Evolutionary conservation across 2,329 filamentous ascomycete genomes (phyloP), one percentile per base, ranked within the genome.

Genomic region (Tolypocladium guangdongense): DNA sequence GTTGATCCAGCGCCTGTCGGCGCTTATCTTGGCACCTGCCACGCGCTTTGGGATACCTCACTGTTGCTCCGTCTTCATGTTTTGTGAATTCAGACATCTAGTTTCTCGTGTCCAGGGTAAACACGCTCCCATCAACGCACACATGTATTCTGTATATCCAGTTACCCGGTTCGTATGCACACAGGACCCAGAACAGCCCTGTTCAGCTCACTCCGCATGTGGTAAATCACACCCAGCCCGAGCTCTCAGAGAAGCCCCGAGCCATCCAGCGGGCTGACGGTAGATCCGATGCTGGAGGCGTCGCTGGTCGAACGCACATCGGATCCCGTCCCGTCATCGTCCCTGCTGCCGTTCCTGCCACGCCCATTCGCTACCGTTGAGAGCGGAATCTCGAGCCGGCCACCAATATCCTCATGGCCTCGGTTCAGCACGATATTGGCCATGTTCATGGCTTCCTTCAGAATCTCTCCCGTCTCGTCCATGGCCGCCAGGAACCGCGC

Each of bases 401-500:
- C 61, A 22, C 61, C 64, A 35, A 64, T 59, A 16, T 59, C 56
- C 20, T 66, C 63, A 7, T 57, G 56, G 22, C 68, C 67, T 48
- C 68, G 66, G 51, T 65, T 69, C 24, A 63, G 50, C 10, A 55
- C 55, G 38, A 71, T 66, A 49, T 81, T 78, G 7, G 83, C 79
- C 68, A 82, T 74, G 59, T 82, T 79, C 68, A 95, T 77, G 2
- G 87, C 87, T 61, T 86, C 81, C 52, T 81, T 76, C 49, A 99
- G 75, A 46, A 88, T 92, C 59, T 86, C 83, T 0, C 93, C 93
- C 16, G 84, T 87, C 59, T 89, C 85, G 64, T 99, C 93, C 62
- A 99, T 83, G 6, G 92, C 92, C 48, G 95, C 90, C 54, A 99
- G 73, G 69, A 99, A 99, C n/a, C 92, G 78, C 12, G 93, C 91